phyloP scores from a whole-genome alignment of 768 basidiomycete species.

The Mycena maculata region DNA sequence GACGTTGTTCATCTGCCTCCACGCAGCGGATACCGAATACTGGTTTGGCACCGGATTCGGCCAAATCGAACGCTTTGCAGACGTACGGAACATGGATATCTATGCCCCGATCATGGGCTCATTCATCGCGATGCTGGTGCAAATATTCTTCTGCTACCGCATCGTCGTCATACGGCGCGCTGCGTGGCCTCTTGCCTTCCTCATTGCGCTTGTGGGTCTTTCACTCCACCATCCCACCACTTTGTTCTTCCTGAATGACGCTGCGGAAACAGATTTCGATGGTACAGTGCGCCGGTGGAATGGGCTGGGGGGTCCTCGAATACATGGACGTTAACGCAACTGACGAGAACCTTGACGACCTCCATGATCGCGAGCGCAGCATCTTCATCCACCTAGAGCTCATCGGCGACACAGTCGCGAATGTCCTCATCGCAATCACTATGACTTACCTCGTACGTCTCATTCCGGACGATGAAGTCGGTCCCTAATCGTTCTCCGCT shows the following conservation, averaged over 20 bases:
- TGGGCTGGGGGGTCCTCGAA: slow-evolving; percentile 18
- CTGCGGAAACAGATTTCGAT: background rate
- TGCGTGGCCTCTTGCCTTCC: slow-evolving; percentile 2
- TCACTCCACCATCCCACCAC: background rate
- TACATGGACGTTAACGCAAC: slow-evolving; percentile 5
- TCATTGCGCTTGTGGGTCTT: background rate
- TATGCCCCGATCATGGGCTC: slow-evolving; percentile 24
- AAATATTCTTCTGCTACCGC: slow-evolving; percentile 18
- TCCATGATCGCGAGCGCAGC: background rate
- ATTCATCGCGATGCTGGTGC: slow-evolving; percentile 19
- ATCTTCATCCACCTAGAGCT: slow-evolving; percentile 21
- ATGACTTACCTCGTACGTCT: slow-evolving; percentile 16
- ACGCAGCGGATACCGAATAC: slow-evolving; percentile 13
- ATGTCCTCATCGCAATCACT: slow-evolving; percentile 14
- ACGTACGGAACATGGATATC: slow-evolving; percentile 12
- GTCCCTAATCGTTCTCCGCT: no score
- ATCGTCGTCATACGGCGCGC: slow-evolving; percentile 6
- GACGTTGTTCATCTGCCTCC: slow-evolving; percentile 12
- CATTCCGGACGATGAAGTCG: no score
- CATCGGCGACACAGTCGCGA: background rate
- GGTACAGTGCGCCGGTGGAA: slow-evolving; percentile 22
- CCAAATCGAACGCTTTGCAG: slow-evolving; percentile 17
- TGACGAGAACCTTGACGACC: no score
- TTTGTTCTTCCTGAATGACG: background rate
- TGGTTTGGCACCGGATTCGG: slow-evolving; percentile 28